Conservation (phyloP, 2,329 filamentous ascomycete genomes). For the Nemania abortiva region DNA sequence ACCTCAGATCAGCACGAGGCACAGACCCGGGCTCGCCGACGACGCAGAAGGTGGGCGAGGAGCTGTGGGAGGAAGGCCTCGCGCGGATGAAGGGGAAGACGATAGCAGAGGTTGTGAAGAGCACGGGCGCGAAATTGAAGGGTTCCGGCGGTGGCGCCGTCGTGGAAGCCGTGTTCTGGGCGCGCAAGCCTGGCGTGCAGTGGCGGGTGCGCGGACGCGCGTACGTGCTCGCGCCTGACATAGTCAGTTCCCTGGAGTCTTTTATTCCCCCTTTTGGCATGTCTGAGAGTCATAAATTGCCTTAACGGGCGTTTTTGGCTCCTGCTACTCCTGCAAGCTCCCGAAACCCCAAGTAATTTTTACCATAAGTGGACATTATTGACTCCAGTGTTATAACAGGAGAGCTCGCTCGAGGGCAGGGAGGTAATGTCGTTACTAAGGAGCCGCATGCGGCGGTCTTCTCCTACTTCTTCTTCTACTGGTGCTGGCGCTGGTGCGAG, state of each 20-base stretch:
- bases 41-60: constrained; percentile 55
- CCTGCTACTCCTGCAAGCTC: too few relatives aligned
- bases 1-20: constrained; percentile 17
- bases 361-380: too few relatives aligned
- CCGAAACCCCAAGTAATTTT: too few relatives aligned
- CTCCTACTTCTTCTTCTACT: not conserved
- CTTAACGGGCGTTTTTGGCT: too few relatives aligned
- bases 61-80: constrained; percentile 38
- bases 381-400: too few relatives aligned
- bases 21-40: constrained; percentile 52
- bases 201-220: constrained; percentile 86
- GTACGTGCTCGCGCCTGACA: constrained; percentile 78
- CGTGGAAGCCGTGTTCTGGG: constrained; percentile 81
- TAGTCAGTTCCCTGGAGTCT: too few relatives aligned
- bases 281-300: too few relatives aligned
- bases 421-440: constrained; percentile 71
- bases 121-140: constrained; percentile 56
- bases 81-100: constrained; percentile 26
- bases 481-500: constrained; percentile 38
- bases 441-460: constrained; percentile 68
- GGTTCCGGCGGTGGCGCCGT: constrained; percentile 73
- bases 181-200: constrained; percentile 76
- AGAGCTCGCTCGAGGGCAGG: constrained; percentile 62
- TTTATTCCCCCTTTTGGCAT: too few relatives aligned
- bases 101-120: constrained; percentile 51